These are phyloP conservation scores for Ustilago trichophora DNA, from an alignment of 1,284 basidiomycete genomes.

Conservation along the genomic window DNA sequence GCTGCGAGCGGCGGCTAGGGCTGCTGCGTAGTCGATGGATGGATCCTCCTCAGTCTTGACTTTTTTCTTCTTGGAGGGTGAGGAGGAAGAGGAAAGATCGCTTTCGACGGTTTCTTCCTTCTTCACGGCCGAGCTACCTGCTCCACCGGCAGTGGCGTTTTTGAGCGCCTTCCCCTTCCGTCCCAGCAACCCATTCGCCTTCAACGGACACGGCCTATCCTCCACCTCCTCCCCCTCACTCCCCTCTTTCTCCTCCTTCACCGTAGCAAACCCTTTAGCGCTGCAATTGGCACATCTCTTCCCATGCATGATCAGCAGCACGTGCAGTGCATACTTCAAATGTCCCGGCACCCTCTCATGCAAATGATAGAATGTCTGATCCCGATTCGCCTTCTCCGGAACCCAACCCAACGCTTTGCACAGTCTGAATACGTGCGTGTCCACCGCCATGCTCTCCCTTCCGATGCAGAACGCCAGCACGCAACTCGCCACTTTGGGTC, in stretches of 20 bases:
- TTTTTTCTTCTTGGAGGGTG: not conserved
- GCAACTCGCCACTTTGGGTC: conserved; percentile 81
- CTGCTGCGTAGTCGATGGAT: conserved; percentile 15
- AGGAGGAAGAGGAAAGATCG: not conserved
- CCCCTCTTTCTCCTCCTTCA: conserved; percentile 46
- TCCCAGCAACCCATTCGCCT: conserved; percentile 34
- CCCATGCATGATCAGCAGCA: conserved; percentile 76
- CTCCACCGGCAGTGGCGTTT: conserved; percentile 21
- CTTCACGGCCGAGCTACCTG: not conserved
- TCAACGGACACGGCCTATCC: conserved; percentile 41
- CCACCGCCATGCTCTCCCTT: conserved; percentile 78
- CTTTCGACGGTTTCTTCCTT: too few species aligned
- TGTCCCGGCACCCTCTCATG: conserved; percentile 74
- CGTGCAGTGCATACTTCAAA: conserved; percentile 78
- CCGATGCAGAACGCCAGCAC: conserved; percentile 80
- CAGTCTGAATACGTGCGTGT: conserved; percentile 74
- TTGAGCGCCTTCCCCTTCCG: conserved; percentile 46
- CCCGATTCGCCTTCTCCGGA: conserved; percentile 72
- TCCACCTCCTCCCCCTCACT: conserved; percentile 8
- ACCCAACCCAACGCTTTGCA: conserved; percentile 77
- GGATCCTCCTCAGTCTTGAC: not conserved
- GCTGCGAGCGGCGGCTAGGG: conserved; percentile 5
- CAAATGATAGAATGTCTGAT: conserved; percentile 77
- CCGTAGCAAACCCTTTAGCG: conserved; percentile 63
- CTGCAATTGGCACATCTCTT: conserved; percentile 64